These are phyloP conservation scores for Primulina tabacum DNA, from an alignment of 257 asterid genomes.

Conservation along the genomic window DNA sequence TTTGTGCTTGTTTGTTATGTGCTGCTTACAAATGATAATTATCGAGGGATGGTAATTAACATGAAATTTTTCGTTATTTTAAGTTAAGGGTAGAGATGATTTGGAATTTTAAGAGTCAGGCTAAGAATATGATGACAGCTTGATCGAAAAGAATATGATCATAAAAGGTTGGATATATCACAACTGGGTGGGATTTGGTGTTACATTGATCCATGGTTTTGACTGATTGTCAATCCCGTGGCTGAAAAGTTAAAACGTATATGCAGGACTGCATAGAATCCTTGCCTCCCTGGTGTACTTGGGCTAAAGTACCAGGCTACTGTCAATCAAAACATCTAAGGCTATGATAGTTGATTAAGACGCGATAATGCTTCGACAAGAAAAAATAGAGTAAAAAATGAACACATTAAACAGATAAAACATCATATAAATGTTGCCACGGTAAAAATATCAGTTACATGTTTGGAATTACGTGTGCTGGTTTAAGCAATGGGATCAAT, in stretches of 20 bases:
- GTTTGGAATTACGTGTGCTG: conserved; percentile 8
- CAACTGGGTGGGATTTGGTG: neutral
- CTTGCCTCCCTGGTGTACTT: neutral
- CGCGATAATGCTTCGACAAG: no score
- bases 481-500: conserved; percentile 18
- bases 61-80: neutral
- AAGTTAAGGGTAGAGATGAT: neutral
- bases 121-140: neutral
- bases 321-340: neutral
- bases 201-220: neutral
- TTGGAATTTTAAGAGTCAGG: neutral
- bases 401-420: no score
- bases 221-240: neutral
- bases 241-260: neutral
- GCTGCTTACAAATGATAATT: neutral
- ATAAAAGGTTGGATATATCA: neutral
- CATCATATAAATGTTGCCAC: neutral
- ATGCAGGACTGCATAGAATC: neutral
- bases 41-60: neutral
- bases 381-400: no score
- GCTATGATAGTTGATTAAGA: no score
- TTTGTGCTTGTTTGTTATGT: conserved; percentile 4
- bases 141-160: neutral
- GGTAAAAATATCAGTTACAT: conserved; percentile 1
- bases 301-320: neutral